Base-by-base conservation (phyloP, 1,139 yeast species). In the Scheffersomyces cryptocercus region DNA sequence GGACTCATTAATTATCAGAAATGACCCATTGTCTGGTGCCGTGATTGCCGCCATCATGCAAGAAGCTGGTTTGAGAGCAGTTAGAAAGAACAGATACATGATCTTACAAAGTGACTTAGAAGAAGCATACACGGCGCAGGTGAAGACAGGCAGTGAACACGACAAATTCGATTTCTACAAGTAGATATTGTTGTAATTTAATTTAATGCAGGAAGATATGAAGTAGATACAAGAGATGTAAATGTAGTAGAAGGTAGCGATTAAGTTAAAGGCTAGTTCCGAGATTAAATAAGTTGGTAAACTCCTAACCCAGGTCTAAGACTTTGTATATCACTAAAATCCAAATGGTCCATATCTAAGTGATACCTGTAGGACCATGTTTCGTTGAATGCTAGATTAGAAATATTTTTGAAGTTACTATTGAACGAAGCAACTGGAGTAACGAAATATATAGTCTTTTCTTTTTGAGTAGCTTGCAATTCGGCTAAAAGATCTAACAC, bases 11-110 rank as follows among this genome's bases (percentile, higher is more conserved):
- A 93, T 95, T 56, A 83, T 90, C 58, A 86, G 99, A 67, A 95
- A 95, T 63, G 99, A 93, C 64, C 97, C 99, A 36, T 77, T 95
- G 49, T 88, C 97, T 35, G 99, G 99, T 59, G 99, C 99, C 6
- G 82, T 91, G 47, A 95, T 95, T 63, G 98, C 99, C 29, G 99
- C 99, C 26, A 93, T 95, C 56, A 93, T 95, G 99, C 99, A 95
- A 78, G 99, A 95, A 70, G 99, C 99, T 28, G 99, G 99, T 53
- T 79, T 95, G 56, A 82, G 98, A 57, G 99, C 99, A 0, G 98
- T 95, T 40, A 85, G 99, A 72, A 93, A 93, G 75, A 93, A 93
- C 68, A 84, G 99, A 69, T 93, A 93, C 67, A 95, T 95, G 71
- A 93, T 95, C 55, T 75, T 95, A 61, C 98, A 93, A 70, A 82